Base-by-base conservation (phyloP, 2,329 filamentous ascomycete species). In the Hymenoscyphus scutula region DNA sequence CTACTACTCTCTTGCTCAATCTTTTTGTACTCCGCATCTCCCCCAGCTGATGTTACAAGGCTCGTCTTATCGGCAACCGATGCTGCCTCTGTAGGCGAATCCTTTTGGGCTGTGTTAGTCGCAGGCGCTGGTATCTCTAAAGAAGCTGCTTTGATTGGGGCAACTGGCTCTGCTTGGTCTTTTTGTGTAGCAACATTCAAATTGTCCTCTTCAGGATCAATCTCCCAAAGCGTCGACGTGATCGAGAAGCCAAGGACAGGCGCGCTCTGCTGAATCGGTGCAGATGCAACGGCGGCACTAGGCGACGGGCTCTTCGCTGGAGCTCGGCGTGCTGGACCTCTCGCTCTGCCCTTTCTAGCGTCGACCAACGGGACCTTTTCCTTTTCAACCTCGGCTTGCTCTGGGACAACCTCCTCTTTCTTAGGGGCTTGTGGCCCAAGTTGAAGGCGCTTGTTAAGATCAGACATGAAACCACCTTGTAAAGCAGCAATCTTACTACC, bases 401-500 rank as follows among this genome's bases (percentile, higher is more conserved):
- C 81, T 15, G 80, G 78, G 10, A 78, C 74, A 48, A 82, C 78
- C 67, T 93, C 89, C 71, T 90, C 88, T 68, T 90, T 89, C 79
- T 92, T 93, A 1, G 87, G 84, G 10, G 82, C 85, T 69, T 91
- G 88, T n/a, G 93, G 94, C 1, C 95, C 95, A 38, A 96, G 78
- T 73, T 92, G 89, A 30, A 99, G 81, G 56, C 92, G 89, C 70
- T 92, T 93, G 76, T 98, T 97, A 51, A 99, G 80, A 72, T 98
- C 94, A 53, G 88, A 92, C 83, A 99, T 87, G 76, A 99, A 98
- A 2, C 91, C 92, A 41, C 91, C 91, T 76, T 96, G 92, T 34
- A 99, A 80, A 27, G 91, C 90, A 17, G 93, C 92, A 74, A 99
- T 96, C 79, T 98, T 98, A 70, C 87, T 85, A 10, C 91, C 91